Evolutionary conservation across 345 rosid genomes (phyloP).

Genomic region (Dipteronia dyeriana): DNA sequence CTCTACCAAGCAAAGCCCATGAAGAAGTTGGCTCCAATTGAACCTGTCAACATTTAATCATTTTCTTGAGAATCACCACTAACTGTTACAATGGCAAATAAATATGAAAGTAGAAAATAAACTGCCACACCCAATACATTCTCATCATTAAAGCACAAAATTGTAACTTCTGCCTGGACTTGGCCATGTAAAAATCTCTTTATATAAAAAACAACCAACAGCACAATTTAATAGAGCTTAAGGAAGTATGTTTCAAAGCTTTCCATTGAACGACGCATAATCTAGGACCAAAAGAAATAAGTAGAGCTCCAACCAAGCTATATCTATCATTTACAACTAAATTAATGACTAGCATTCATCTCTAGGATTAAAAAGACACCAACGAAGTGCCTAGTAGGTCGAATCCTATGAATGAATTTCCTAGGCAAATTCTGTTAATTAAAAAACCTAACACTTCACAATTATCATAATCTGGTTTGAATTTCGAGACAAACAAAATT

Average conservation of each 20-base stretch:
- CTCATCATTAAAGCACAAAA: background rate
- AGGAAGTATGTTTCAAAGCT: background rate
- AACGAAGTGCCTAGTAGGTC: background rate
- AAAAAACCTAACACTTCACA: too few relatives aligned
- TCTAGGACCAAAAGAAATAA: background rate
- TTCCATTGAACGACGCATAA: background rate
- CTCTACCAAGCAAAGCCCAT: slow-evolving; percentile 61
- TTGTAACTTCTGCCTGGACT: background rate
- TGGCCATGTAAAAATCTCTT: background rate
- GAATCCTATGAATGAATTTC: background rate
- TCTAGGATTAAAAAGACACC: background rate
- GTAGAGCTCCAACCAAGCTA: background rate
- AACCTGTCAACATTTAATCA: slow-evolving; percentile 52
- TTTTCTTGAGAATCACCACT: slow-evolving; percentile 3
- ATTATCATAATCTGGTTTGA: background rate
- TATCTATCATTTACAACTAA: background rate
- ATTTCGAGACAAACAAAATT: background rate
- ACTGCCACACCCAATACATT: background rate
- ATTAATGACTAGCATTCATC: too few relatives aligned
- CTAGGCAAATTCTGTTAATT: too few relatives aligned
- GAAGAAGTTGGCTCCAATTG: slow-evolving; percentile 90
- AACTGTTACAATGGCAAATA: background rate
- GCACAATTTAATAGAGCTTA: background rate
- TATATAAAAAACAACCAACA: background rate
- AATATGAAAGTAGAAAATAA: background rate